Conservation (phyloP, 1,284 basidiomycete genomes). For the Mycosarcoma mackinlayi region DNA sequence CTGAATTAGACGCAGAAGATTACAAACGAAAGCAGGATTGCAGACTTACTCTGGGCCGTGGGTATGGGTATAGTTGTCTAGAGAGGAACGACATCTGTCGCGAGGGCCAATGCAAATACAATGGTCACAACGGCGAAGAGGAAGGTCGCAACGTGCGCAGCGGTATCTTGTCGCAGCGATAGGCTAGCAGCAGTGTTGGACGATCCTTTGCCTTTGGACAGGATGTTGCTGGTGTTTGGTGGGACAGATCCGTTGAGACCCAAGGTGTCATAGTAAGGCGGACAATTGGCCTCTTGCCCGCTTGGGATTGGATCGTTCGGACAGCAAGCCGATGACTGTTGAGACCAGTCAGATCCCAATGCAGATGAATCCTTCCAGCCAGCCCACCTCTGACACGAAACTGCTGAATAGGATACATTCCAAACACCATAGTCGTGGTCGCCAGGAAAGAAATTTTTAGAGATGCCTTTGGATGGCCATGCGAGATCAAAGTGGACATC, state of each 20-base stretch:
- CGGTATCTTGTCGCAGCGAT: not conserved
- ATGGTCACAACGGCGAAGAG: not conserved
- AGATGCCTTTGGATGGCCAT: conserved; percentile 52
- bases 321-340: conserved; percentile 54
- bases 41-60: not conserved
- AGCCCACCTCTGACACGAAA: conserved; percentile 50
- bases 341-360: conserved; percentile 55
- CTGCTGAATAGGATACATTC: conserved; percentile 49
- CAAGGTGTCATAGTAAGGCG: conserved; percentile 46
- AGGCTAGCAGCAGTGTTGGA: conserved; percentile 16
- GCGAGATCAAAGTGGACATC: conserved; percentile 61
- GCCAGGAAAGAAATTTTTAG: conserved; percentile 52
- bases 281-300: conserved; percentile 26
- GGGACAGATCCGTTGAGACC: conserved; percentile 19
- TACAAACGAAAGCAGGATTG: not conserved
- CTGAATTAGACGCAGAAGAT: not conserved
- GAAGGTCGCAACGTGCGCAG: not conserved
- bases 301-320: conserved; percentile 43
- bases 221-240: conserved; percentile 48
- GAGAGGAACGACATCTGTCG: not conserved
- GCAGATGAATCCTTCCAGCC: conserved; percentile 51
- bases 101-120: conserved; percentile 7
- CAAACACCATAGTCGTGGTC: conserved; percentile 58
- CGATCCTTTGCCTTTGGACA: conserved; percentile 42
- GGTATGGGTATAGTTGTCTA: conserved; percentile 13